phyloP scores from a whole-genome alignment of 306 rosid genomes.

The Dryas drummondii region DNA sequence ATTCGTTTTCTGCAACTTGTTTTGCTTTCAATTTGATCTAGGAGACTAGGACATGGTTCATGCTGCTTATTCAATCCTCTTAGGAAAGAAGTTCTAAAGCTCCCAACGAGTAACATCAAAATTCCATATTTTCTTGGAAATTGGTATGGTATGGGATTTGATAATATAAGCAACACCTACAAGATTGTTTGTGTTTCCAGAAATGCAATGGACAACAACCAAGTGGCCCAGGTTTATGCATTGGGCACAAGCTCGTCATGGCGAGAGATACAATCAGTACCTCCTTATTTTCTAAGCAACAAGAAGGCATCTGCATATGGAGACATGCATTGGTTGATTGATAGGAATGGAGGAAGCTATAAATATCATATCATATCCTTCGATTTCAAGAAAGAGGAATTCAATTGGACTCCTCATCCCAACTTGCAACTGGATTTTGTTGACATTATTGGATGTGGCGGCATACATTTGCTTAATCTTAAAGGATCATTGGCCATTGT shows the following conservation, averaged over 20 bases:
- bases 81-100: background rate
- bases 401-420: background rate
- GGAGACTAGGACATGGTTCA: background rate
- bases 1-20: background rate
- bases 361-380: background rate
- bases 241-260: background rate
- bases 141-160: conserved; percentile 9
- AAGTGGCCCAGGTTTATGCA: background rate
- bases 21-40: background rate
- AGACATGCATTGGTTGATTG: conserved; percentile 2
- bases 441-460: background rate
- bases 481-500: background rate
- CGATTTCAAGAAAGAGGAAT: background rate
- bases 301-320: background rate
- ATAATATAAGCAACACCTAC: background rate
- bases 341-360: background rate
- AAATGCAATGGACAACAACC: too few relatives aligned
- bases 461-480: background rate
- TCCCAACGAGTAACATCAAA: background rate
- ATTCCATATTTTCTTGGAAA: background rate
- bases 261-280: background rate
- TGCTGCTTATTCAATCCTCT: background rate
- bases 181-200: background rate
- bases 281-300: background rate
- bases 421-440: background rate